Base-by-base conservation (phyloP, 352 stramenopile genomes). In the Globisporangium irregulare region DNA sequence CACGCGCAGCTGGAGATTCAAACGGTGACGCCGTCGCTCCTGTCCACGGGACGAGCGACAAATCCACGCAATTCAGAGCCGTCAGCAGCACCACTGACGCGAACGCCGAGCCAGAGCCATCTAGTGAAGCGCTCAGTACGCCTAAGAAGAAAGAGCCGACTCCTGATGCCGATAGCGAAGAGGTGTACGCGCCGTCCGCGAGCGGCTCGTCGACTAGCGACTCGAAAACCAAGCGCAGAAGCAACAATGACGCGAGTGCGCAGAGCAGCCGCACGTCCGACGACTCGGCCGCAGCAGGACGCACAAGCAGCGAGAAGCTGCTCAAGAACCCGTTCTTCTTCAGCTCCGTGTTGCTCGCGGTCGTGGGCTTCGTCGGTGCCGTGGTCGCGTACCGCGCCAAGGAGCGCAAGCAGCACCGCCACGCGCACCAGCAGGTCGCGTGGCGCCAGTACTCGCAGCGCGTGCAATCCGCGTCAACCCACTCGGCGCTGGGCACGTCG, bases 301-400 rank as follows among this genome's bases (percentile, higher is more conserved):
- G 1, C 53, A 32, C 36, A 41, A 41, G 14, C 36, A 41, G 36
- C 59, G 59, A 71, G 7, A 18, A 38, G 7, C 58, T 82, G 53
- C 50, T 78, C 56, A 79, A 66, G 46, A 82, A 68, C 22, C 82
- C 78, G 24, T 67, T 89, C 18, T 80, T 85, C 48, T 74, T 81
- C 27, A 75, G 67, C 9, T 66, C 69, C 3, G 53, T 82, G 4
- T 57, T 82, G n/a, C 63, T 92, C 24, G 75, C 70, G 7, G 64
- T 62, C 10, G 68, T 74, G 14, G 73, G 73, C 0, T 27, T 72
- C 53, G 58, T 80, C 27, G 75, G 75, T n/a, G 66, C 66, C 6
- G 43, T 76, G 20, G 64, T 75, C 57, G 63, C 68, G 29, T 76
- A 74, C 36, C 61, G 73, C 29, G 73, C 68, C 41, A 78, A 80